Conservation (phyloP, 2,329 filamentous ascomycete genomes). For the Thelonectria olida region DNA sequence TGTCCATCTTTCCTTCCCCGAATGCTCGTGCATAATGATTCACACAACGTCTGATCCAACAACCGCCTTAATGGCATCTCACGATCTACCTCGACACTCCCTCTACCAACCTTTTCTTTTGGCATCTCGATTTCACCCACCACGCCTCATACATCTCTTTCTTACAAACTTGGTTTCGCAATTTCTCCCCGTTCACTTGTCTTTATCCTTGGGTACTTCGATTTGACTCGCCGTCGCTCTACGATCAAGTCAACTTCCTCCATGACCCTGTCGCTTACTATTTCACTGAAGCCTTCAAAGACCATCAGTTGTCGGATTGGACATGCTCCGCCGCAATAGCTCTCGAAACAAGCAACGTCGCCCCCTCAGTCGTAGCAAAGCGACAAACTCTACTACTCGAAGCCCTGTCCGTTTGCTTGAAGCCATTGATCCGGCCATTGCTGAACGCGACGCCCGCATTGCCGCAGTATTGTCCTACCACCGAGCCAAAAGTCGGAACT, state of each 20-base stretch:
- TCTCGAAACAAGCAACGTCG: slow-evolving; percentile 51
- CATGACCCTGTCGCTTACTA: not conserved
- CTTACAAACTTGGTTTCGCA: slow-evolving; percentile 1
- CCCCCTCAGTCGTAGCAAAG: slow-evolving; percentile 62
- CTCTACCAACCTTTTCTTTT: not conserved
- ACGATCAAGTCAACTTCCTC: not conserved
- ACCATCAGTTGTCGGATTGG: slow-evolving; percentile 17
- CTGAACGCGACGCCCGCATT: slow-evolving; percentile 67
- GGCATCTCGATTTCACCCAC: slow-evolving; percentile 8
- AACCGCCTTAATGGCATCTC: not conserved
- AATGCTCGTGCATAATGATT: not conserved
- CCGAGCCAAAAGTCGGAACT: slow-evolving; percentile 55
- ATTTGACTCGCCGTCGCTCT: not conserved
- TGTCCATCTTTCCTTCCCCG: not conserved
- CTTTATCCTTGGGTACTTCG: slow-evolving; percentile 6
- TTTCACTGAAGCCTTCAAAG: no score
- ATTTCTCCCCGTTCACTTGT: not conserved
- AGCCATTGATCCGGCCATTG: slow-evolving; percentile 58
- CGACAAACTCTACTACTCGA: slow-evolving; percentile 54
- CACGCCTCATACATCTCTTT: slow-evolving; percentile 17
- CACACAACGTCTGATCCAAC: not conserved
- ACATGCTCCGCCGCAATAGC: slow-evolving; percentile 62
- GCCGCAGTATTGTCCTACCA: slow-evolving; percentile 70
- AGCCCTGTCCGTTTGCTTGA: slow-evolving; percentile 55
- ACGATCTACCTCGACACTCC: not conserved